Evolutionary conservation across 331 rosid genomes (phyloP).

Genomic region (Acacia concinna): DNA sequence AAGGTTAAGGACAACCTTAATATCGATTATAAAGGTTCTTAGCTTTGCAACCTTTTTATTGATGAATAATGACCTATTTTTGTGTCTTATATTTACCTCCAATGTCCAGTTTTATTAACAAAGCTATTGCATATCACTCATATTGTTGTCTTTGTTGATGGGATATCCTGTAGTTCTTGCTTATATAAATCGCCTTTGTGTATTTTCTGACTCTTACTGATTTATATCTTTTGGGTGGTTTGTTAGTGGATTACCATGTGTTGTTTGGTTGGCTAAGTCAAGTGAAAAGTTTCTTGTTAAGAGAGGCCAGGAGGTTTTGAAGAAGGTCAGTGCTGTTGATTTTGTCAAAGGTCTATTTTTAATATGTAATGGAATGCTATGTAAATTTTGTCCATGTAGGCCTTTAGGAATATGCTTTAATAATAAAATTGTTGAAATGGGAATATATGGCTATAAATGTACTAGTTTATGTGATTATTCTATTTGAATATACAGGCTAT

Average conservation of each 20-base stretch:
- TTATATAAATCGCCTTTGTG: neutral
- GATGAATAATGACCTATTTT: too few relatives aligned
- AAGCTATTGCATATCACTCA: too few relatives aligned
- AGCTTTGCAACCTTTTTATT: too few relatives aligned
- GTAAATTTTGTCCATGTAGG: constrained; percentile 2
- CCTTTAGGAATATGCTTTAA: neutral
- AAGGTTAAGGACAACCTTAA: too few relatives aligned
- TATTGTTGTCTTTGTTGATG: too few relatives aligned
- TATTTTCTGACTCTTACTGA: constrained; percentile 21
- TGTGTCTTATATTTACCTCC: too few relatives aligned
- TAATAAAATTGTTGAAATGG: constrained; percentile 1
- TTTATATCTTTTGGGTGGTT: constrained; percentile 32
- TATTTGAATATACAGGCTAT: constrained; percentile 14
- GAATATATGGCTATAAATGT: constrained; percentile 5
- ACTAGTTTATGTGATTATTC: constrained; percentile 12
- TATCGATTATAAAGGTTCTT: too few relatives aligned
- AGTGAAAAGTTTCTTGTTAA: constrained; percentile 86
- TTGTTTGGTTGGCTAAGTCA: constrained; percentile 48
- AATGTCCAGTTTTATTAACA: too few relatives aligned
- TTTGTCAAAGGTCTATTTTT: constrained; percentile 73
- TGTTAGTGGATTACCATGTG: constrained; percentile 36
- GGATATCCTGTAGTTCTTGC: too few relatives aligned
- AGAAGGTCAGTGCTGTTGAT: constrained; percentile 80
- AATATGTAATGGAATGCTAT: constrained; percentile 73
- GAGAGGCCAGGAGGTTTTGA: constrained; percentile 92